Evolutionary conservation across 108 stramenopile species (phyloP), one percentile per base, ranked within the genome.

Genomic region (Discostella pseudostelligera): DNA sequence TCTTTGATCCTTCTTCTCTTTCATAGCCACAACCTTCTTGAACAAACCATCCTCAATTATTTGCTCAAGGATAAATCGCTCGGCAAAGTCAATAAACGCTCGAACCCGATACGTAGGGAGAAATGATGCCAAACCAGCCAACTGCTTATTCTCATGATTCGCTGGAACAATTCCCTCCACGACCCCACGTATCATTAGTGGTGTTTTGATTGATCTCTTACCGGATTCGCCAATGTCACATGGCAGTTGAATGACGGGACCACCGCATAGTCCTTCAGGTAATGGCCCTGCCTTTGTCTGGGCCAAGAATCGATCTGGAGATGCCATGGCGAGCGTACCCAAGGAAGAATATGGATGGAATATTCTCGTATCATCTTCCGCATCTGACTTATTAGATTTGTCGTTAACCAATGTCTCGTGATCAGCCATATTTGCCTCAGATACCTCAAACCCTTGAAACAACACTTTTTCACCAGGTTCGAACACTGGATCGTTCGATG

Each of bases 241-340:
- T 11, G 66, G 53, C 0, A 74, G 48, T 44, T 90, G 83, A 40
- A 90, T 59, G 0, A 75, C 87, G 17, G 91, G 91, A 20, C 86
- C 91, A 21, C 91, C 91, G 39, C 91, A 92, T 40, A 92, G 51
- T 39, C 91, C 91, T 83, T 89, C 88, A 6, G 91, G 91, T 9
- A 92, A 68, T 0, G 88, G 88, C 44, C 72, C 65, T 0, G 70
- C 75, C 43, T 59, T 17, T 32, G 91, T 92, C 19, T 69, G 73
- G 7, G 91, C 88, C 39, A 89, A 77, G 63, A 89, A 89, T 48
- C 91, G 74, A 71, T 92, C 90, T 0, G 82, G 78, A 4, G 85
- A 86, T 22, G 84, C 85, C 44, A 78, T 77, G 4, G 79, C 42
- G n/a, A 87, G 59, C 16, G 22, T 74, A 17, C 91, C 91, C n/a